Evolutionary conservation across 306 rosid genomes (phyloP), one percentile per base, ranked within the genome.

Genomic region (Luffa aegyptiaca): DNA sequence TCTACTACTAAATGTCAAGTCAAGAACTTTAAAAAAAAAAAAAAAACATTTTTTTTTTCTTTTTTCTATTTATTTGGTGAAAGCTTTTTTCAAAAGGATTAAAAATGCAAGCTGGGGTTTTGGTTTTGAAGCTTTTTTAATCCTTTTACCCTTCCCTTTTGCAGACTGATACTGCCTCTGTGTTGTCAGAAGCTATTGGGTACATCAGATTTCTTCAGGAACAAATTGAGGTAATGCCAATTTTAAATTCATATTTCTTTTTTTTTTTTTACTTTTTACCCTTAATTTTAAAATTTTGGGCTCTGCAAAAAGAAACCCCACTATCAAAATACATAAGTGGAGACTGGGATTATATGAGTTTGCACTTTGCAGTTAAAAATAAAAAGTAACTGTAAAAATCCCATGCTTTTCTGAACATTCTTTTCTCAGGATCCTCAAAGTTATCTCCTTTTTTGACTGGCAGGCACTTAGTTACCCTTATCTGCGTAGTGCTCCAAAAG

Each of bases 81-180:
- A 63, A 61, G 20, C 33, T 18, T 39, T 68, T 39, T n/a, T 59
- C n/a, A 11, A 57, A 37, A 77, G 8, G 18, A 44, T 44, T 55
- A 10, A 18, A 57, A 26, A 59, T 39, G 68, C 8, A 37, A 48
- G 62, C 10, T 31, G 52, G 52, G 57, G 18, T 31, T 53, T 53
- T 75, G 64, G 36, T 75, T 26, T 26, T 26, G 31, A 26, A 26
- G 79, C 80, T 80, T 13, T 63, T 63, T 63, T 36, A 35, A 12
- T 64, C 10, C 17, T 64, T 64, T 14, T 1, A 9, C 21, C 10
- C 73, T 82, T 58, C 94, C 94, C 57, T 90, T 93, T 92, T 90
- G 94, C 98, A 94, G 98, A 94, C 96, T 87, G 98, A 94, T 92
- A 92, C 97, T 61, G 97, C 97, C 75, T 92, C 98, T 82, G 97